Evolutionary conservation across 2,329 filamentous ascomycete species (phyloP).

Genomic region (Aureobasidium sp.): DNA sequence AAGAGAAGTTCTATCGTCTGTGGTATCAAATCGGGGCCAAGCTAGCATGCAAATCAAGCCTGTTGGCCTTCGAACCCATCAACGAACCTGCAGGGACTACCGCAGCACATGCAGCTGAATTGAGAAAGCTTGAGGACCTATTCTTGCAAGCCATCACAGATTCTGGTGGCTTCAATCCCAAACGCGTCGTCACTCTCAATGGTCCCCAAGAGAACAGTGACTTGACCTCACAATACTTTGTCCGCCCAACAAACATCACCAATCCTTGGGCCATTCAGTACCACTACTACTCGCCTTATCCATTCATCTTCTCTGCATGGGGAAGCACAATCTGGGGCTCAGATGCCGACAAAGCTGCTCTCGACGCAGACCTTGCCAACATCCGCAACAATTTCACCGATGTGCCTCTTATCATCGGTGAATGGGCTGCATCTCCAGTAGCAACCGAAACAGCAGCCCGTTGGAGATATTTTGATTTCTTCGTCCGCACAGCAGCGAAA

Average conservation of each 20-base stretch:
- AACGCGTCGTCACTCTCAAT: conserved; percentile 51
- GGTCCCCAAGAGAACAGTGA: conserved; percentile 45
- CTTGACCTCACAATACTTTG: conserved; percentile 51
- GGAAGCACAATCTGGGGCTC: conserved; percentile 56
- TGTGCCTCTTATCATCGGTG: conserved; percentile 51
- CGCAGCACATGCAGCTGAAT: conserved; percentile 42
- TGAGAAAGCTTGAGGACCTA: conserved; percentile 52
- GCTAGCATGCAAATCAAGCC: conserved; percentile 48
- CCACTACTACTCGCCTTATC: conserved; percentile 53
- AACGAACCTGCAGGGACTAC: conserved; percentile 53
- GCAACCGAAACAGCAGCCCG: conserved; percentile 49
- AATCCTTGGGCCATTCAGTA: conserved; percentile 56
- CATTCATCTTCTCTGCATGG: conserved; percentile 42
- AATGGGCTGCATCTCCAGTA: conserved; percentile 47
- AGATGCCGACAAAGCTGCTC: conserved; percentile 44
- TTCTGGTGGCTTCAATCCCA: conserved; percentile 49
- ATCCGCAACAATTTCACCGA: conserved; percentile 50
- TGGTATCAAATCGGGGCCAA: conserved; percentile 53
- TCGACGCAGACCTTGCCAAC: conserved; percentile 45
- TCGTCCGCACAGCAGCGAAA: conserved; percentile 43
- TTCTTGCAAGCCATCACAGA: conserved; percentile 49
- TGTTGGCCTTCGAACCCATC: conserved; percentile 52
- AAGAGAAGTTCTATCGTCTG: conserved; percentile 49
- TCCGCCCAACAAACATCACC: conserved; percentile 41
- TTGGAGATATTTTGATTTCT: conserved; percentile 52